A percentile compares a stretch with the other conserved stretches of the same genome.
These are phyloP conservation scores for Solanum piurae DNA, from an alignment of 257 asterid genomes.

Conservation along the genomic window DNA sequence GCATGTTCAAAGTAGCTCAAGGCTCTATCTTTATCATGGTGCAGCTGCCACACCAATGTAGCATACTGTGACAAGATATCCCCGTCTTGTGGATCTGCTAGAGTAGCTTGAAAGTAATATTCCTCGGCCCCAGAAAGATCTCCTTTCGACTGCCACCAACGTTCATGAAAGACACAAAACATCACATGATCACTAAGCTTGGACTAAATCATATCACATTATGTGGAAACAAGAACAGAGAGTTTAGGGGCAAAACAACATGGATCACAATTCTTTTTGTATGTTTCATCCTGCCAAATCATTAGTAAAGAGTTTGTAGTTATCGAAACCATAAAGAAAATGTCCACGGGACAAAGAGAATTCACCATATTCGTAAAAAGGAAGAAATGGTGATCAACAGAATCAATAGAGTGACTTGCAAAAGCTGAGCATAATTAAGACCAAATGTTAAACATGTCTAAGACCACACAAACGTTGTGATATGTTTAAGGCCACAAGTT, in stretches of 20 bases:
- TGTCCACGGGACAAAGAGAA: neutral
- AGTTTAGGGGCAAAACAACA: neutral
- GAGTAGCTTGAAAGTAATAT: conserved; percentile 38
- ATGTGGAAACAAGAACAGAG: neutral
- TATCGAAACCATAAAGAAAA: neutral
- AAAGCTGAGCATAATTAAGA: neutral
- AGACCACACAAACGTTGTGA: neutral
- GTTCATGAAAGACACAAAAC: neutral
- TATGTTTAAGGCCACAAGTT: neutral
- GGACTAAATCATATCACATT: neutral
- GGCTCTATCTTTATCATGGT: conserved; percentile 47
- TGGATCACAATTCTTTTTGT: neutral
- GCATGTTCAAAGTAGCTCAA: conserved; percentile 53
- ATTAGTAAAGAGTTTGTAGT: neutral
- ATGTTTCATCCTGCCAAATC: neutral
- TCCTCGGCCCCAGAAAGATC: conserved; percentile 69
- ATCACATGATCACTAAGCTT: neutral
- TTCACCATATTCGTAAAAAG: neutral
- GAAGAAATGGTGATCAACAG: neutral
- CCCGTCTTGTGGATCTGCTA: conserved; percentile 69
- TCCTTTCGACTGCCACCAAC: conserved; percentile 38
- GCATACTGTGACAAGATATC: conserved; percentile 47
- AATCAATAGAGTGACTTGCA: neutral
- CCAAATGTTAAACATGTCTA: neutral
- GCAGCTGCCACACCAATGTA: conserved; percentile 55